phyloP scores from a whole-genome alignment of 495 filamentous ascomycete species.

The Lophium mytilinum region DNA sequence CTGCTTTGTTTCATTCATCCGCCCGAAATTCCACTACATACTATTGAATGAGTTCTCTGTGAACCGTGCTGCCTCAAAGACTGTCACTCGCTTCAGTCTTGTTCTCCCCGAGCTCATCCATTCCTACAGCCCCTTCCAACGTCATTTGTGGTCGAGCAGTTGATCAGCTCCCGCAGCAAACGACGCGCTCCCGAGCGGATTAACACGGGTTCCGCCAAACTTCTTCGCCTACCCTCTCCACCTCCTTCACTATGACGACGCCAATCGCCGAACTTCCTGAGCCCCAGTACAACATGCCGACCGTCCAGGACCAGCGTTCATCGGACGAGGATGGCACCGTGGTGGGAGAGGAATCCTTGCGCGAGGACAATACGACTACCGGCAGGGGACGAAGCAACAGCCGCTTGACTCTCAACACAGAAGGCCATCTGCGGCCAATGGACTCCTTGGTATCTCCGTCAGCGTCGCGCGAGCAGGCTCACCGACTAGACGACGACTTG shows the following conservation, averaged over 20 bases:
- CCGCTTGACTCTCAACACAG: slow-evolving; percentile 20
- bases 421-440: slow-evolving; percentile 15
- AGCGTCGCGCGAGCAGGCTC: slow-evolving; percentile 55
- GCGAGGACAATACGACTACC: not conserved
- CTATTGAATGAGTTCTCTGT: not conserved
- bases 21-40: no score
- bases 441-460: slow-evolving; percentile 38
- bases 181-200: not conserved
- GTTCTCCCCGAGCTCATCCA: no score
- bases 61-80: not conserved
- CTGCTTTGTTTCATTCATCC: not conserved
- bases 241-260: slow-evolving; percentile 41
- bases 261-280: slow-evolving; percentile 42
- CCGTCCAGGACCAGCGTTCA: slow-evolving; percentile 16
- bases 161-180: not conserved
- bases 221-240: not conserved
- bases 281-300: slow-evolving; percentile 28
- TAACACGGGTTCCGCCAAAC: not conserved
- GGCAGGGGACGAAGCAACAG: not conserved
- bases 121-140: not conserved
- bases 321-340: slow-evolving; percentile 21
- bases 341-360: slow-evolving; percentile 16
- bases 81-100: not conserved
- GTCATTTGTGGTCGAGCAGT: not conserved
- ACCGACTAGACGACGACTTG: slow-evolving; percentile 74